phyloP scores from a whole-genome alignment of 352 stramenopile species.

The Halophytophthora batemanensis region DNA sequence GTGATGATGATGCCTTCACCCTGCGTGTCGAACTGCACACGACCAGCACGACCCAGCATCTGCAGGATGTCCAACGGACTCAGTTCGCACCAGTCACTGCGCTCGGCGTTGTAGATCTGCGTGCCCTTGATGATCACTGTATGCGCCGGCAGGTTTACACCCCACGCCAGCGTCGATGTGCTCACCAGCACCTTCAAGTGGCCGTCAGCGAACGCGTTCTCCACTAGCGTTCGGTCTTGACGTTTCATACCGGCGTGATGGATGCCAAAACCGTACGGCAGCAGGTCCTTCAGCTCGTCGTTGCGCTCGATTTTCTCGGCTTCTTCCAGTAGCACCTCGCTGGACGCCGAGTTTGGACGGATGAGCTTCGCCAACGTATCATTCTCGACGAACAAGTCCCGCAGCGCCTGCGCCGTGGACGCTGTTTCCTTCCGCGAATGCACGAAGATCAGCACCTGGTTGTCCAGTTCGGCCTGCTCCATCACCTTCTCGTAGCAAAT shows the following conservation, averaged over 20 bases:
- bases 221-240: slow-evolving; percentile 96
- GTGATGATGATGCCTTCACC: slow-evolving; percentile 99
- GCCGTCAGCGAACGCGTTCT: slow-evolving; percentile 98
- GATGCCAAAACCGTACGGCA: slow-evolving; percentile 98
- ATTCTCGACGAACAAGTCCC: slow-evolving; percentile 94
- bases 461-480: slow-evolving; percentile 91
- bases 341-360: slow-evolving; percentile 73
- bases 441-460: slow-evolving; percentile 99
- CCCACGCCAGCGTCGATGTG: slow-evolving; percentile 99
- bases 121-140: slow-evolving; percentile 99
- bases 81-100: slow-evolving; percentile 97
- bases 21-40: slow-evolving; percentile 98
- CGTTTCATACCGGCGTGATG: slow-evolving; percentile 99
- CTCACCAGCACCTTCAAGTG: slow-evolving; percentile 97
- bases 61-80: slow-evolving; percentile 98
- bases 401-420: slow-evolving; percentile 95
- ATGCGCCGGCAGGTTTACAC: slow-evolving; percentile 99
- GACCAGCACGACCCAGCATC: slow-evolving; percentile 98
- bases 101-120: slow-evolving; percentile 99
- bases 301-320: slow-evolving; percentile 91
- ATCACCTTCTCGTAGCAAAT: slow-evolving; percentile 99
- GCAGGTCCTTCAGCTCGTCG: slow-evolving; percentile 97
- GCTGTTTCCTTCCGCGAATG: slow-evolving; percentile 98
- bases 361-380: slow-evolving; percentile 95
- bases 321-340: slow-evolving; percentile 94